Base-by-base conservation (phyloP, 2,329 filamentous ascomycete species). In the Cryphonectria parasitica region DNA sequence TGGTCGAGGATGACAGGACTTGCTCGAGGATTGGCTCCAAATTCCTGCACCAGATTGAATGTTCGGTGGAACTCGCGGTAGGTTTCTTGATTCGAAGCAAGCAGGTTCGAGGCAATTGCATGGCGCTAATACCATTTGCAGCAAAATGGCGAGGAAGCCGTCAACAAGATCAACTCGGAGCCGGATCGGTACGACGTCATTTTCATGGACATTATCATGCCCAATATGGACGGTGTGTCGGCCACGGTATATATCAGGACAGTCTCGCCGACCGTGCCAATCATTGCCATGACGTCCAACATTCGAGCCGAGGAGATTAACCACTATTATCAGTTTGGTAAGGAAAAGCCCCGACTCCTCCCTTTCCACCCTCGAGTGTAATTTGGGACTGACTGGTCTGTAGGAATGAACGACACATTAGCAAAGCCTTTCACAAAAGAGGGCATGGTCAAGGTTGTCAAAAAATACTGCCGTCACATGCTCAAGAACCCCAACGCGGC, bases 221-320 rank as follows among this genome's bases (percentile, higher is more conserved):
- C 96, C 7, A 92, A 95, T 74, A 86, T 98, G 68, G 96, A 98
- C 77, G 96, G 96, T 75, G 94, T 98, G 7, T 97, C 95, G 22
- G 95, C 96, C 2, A 97, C 94, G 70, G 93, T 96, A 77, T 90
- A 97, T 73, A 98, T 99, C 74, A 90, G 95, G 67, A 93, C 97
- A 77, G 93, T 95, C 73, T 90, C 94, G 74, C 89, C 90, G 52
- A 89, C 90, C 7, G 90, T 92, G 28, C 96, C 96, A 0, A 97
- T 99, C 76, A 93, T 99, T 71, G 96, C 96, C 63, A 98, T 99
- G 96, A 99, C 96, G 3, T 98, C 95, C 3, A 99, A 98, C 78
- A 98, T 99, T 74, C 89, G 96, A 74, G 95, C 94, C 72, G 95
- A 98, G 77, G 96, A 99, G 79, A 97, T 98, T 73, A 93, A 95